phyloP scores from a whole-genome alignment of 1,139 yeast species.

The Scheffersomyces lignicola region DNA sequence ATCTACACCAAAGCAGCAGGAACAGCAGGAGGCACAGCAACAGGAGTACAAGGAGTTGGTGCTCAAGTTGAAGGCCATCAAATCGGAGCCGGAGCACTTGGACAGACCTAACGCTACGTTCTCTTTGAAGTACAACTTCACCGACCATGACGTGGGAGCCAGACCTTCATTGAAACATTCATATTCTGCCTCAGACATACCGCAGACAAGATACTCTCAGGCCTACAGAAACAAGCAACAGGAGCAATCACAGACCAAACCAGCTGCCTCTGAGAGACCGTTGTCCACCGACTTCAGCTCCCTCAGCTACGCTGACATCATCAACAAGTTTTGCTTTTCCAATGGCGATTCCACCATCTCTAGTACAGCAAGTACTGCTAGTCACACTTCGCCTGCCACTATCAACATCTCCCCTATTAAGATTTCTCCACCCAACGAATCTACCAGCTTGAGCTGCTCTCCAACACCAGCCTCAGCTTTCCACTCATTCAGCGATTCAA shows the following conservation, averaged over 20 bases:
- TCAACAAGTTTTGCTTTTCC: constrained; percentile 35
- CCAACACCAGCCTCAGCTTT: constrained; percentile 19
- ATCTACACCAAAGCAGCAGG: constrained; percentile 3
- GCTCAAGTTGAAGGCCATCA: constrained; percentile 1
- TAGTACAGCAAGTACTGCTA: constrained; percentile 4
- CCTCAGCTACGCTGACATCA: constrained; percentile 30
- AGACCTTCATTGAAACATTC: constrained; percentile 28
- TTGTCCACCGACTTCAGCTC: constrained; percentile 17
- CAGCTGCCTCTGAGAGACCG: neutral
- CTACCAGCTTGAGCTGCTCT: constrained; percentile 6
- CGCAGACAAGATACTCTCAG: constrained; percentile 19
- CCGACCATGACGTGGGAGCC: constrained; percentile 9
- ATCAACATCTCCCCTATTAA: constrained; percentile 7
- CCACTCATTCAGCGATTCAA: constrained; percentile 35
- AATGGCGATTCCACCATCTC: constrained; percentile 17
- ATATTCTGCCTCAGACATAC: constrained; percentile 24
- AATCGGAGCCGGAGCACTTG: neutral
- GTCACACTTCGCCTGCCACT: constrained; percentile 8
- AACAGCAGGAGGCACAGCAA: neutral
- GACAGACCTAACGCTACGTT: neutral
- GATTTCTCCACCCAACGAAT: constrained; percentile 10
- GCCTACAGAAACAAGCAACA: constrained; percentile 17
- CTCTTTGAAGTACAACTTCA: constrained; percentile 3
- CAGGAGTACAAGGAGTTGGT: neutral
- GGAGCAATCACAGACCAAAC: neutral